Evolutionary conservation across 108 stramenopile species (phyloP).

Genomic region (Fragilariopsis cylindrus): DNA sequence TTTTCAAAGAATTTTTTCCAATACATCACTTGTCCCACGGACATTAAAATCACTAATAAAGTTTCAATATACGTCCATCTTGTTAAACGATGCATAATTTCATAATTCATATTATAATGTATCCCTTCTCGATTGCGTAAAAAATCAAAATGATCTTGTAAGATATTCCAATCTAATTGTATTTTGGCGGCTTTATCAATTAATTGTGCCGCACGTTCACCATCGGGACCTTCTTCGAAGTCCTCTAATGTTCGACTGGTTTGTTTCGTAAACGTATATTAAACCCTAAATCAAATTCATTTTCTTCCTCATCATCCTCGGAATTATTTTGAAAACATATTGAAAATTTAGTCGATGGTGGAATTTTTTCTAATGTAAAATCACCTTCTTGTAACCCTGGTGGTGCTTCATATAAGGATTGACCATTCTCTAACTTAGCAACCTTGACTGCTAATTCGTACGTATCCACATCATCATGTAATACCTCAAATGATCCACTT

Average conservation of each 20-base stretch:
- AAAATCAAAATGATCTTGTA: constrained; percentile 81
- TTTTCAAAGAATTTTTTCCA: constrained; percentile 83
- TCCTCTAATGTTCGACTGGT: constrained; percentile 42
- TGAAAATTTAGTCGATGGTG: constrained; percentile 34
- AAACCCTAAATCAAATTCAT: constrained; percentile 53
- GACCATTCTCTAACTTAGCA: constrained; percentile 14
- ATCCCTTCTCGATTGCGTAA: constrained; percentile 67
- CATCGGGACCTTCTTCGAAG: constrained; percentile 53
- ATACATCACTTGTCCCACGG: constrained; percentile 76
- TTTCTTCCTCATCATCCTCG: constrained; percentile 5
- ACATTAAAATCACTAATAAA: constrained; percentile 61
- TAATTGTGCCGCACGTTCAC: constrained; percentile 41
- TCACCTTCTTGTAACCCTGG: constrained; percentile 51
- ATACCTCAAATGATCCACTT: constrained; percentile 51
- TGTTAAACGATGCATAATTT: constrained; percentile 54
- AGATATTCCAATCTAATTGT: constrained; percentile 39
- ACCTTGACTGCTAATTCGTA: constrained; percentile 31
- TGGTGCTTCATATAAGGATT: constrained; percentile 50
- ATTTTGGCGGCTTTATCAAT: constrained; percentile 37
- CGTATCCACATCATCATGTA: constrained; percentile 43
- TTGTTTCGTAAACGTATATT: constrained; percentile 44
- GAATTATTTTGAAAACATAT: constrained; percentile 60
- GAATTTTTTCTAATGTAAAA: constrained; percentile 40
- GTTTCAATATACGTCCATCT: constrained; percentile 80
- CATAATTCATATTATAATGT: constrained; percentile 51